Evolutionary conservation across 768 basidiomycete genomes (phyloP), one percentile per base, ranked within the genome.

Genomic region (Calvatia gigantea): DNA sequence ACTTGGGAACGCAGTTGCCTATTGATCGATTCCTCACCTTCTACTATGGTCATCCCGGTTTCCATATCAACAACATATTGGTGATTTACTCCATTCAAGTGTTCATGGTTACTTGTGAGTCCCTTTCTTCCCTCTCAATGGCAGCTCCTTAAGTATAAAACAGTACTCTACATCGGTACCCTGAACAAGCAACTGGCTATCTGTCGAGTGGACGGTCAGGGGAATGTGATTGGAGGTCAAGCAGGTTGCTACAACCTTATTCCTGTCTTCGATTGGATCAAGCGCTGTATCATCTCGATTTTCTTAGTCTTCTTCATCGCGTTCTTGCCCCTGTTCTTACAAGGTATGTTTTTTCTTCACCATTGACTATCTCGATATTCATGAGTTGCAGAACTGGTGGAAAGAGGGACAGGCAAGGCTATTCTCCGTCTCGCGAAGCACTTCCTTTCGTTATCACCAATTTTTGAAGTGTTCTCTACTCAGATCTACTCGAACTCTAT

Each of bases 11-110:
- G 7, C 97, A 99, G 69, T 79, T 99, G 54, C 97, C 97, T 31
- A 85, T 99, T 65, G 97, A 99, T 69, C 90, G 97, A 23, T 99
- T 99, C 86, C 78, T 99, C 64, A 98, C 96, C 19, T 99, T 98
- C 81, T 99, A 99, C 76, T 99, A 98, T 65, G 96, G 91, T 52
- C 97, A 99, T 73, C 96, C 97, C 54, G 97, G 93, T 65, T 99
- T 99, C 87, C 97, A 99, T 70, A 85, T 99, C 78, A 99, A 99
- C 81, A 98, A 99, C 69, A 98, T 98, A 65, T 78, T 99, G 67
- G 95, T 99, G 75, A 98, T 99, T 64, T 88, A 93, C 71, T 98
- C 97, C 23, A 93, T 99, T 51, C 94, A 97, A 69, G 81, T 96
- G 53, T 98, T 99, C 80, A 97, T 98, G 93, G 76, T 98, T 53